Conservation (phyloP, 2,329 filamentous ascomycete genomes). For the Trichoderma gracile region DNA sequence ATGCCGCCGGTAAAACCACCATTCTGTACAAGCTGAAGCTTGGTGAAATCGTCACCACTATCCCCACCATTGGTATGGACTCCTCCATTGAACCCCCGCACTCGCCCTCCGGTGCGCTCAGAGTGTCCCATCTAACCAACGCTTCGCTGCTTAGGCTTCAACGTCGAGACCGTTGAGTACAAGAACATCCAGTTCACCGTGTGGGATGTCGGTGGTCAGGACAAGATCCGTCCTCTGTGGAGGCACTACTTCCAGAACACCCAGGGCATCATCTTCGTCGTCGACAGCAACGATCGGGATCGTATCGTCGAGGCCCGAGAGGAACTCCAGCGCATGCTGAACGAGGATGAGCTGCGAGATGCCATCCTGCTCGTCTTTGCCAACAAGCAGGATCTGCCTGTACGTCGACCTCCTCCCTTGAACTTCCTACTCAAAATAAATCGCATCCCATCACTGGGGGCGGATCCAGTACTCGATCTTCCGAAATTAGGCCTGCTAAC, state of each 20-base stretch:
- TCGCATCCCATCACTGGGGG: background rate
- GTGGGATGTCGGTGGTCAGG: slow-evolving; percentile 99
- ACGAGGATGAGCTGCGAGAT: slow-evolving; percentile 98
- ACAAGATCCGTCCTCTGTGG: slow-evolving; percentile 99
- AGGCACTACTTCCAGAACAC: slow-evolving; percentile 99
- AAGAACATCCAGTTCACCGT: slow-evolving; percentile 99
- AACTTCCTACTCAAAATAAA: background rate
- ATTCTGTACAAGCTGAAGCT: slow-evolving; percentile 99
- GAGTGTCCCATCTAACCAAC: slow-evolving; percentile 12
- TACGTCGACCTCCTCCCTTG: slow-evolving; percentile 54
- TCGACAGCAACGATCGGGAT: slow-evolving; percentile 98
- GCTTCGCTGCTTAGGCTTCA: slow-evolving; percentile 70
- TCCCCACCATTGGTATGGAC: slow-evolving; percentile 88
- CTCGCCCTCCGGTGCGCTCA: background rate
- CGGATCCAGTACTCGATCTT: background rate
- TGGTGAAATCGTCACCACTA: slow-evolving; percentile 98
- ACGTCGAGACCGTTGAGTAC: slow-evolving; percentile 99
- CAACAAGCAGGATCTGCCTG: slow-evolving; percentile 99
- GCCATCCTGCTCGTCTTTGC: slow-evolving; percentile 96
- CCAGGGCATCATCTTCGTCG: slow-evolving; percentile 99
- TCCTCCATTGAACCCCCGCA: background rate
- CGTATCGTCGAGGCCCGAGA: slow-evolving; percentile 96
- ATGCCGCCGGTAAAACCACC: slow-evolving; percentile 99
- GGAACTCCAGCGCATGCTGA: slow-evolving; percentile 97
- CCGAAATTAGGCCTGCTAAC: slow-evolving; percentile 20